Percentiles rank a stretch among this genome's conserved stretches.
Conservation (phyloP, 306 rosid species). For the Gleditsia sinensis region DNA sequence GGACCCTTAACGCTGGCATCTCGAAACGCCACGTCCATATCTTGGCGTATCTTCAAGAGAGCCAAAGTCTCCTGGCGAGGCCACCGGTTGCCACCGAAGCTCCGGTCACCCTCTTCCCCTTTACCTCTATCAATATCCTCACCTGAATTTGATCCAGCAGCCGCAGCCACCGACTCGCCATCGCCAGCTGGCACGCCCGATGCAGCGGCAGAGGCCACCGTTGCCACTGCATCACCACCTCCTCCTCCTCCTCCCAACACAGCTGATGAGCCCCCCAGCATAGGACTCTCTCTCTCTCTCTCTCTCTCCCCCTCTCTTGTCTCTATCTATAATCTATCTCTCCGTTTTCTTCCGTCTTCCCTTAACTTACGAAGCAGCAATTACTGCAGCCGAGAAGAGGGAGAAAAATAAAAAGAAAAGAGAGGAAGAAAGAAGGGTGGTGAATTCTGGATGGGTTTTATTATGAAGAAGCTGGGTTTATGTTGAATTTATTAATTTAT, state of each 20-base stretch:
- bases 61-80: slow-evolving; percentile 91
- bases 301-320: slow-evolving; percentile 9
- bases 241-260: slow-evolving; percentile 41
- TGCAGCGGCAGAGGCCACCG: background rate
- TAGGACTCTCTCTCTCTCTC: slow-evolving; percentile 40
- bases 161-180: background rate
- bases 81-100: slow-evolving; percentile 92
- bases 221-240: slow-evolving; percentile 44
- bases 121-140: slow-evolving; percentile 56
- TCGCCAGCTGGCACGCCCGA: slow-evolving; percentile 24
- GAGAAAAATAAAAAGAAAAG: slow-evolving; percentile 42
- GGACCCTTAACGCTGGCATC: slow-evolving; percentile 96
- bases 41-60: slow-evolving; percentile 82
- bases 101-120: slow-evolving; percentile 68
- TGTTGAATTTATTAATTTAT: slow-evolving; percentile 69
- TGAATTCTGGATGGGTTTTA: slow-evolving; percentile 78
- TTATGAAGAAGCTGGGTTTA: slow-evolving; percentile 44
- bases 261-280: slow-evolving; percentile 70
- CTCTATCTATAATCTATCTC: slow-evolving; percentile 5
- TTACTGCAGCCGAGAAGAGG: slow-evolving; percentile 51
- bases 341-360: background rate
- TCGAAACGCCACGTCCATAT: slow-evolving; percentile 84
- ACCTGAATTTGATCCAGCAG: slow-evolving; percentile 63
- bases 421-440: slow-evolving; percentile 42
- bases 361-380: slow-evolving; percentile 35